Evolutionary conservation across 1,284 basidiomycete genomes (phyloP), one percentile per base, ranked within the genome.

Genomic region (Austropuccinia psidii): DNA sequence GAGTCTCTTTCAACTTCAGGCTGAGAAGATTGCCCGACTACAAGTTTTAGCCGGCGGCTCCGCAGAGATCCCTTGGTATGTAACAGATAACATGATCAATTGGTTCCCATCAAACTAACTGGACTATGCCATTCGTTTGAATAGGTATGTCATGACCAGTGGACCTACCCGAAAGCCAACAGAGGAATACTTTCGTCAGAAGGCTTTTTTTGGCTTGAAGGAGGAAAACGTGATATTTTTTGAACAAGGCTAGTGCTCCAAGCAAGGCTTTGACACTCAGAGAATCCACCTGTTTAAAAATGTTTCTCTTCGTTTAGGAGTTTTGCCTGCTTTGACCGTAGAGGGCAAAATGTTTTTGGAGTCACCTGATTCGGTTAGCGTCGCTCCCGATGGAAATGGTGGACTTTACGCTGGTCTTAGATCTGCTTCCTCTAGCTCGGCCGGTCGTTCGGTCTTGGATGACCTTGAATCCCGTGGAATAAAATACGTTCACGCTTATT

Each of bases 61-160:
- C 4, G 43, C 73, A 17, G 47, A 55, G 21, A 65, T 62, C 17
- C 50, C 64, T 43, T 64, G 66, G 73, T 72, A 17, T n/a, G 49
- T 61, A 5, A 13, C 29, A 43, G 31, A 13, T 55, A 6, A 43
- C 19, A 31, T 54, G 9, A 29, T 24, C 24, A 8, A 60, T 52
- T 4, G 21, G 5, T 1, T 15, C 17, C 21, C 24, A 55, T 41
- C 9, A 7, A 5, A 37, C 39, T 57, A 11, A 13, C 1, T 39
- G 43, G 29, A 15, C 29, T 57, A 45, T 65, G 35, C 11, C 37
- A 8, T 21, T 65, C 2, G 29, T 66, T n/a, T 47, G 13, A 4
- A 45, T 49, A 98, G 96, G 96, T 98, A 97, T 84, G 88, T 99
- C 79, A 99, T 99, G 96, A 98, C 95, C 74, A 93, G 91, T 79